Conservation (phyloP, 2,329 filamentous ascomycete genomes). For the Alternaria hordeiaustralica region DNA sequence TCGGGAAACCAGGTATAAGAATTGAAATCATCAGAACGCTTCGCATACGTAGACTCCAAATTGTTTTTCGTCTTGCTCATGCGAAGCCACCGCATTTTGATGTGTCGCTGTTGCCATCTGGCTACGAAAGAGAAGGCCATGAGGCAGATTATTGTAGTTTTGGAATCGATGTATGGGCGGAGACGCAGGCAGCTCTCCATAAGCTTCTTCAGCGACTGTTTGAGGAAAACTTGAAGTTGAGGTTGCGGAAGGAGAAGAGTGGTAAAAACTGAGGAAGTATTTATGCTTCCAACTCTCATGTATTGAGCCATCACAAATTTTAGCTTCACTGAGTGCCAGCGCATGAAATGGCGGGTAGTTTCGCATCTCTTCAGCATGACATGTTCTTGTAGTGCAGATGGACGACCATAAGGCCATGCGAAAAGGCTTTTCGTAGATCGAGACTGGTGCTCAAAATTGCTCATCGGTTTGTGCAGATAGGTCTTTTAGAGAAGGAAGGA, state of each 20-base stretch:
- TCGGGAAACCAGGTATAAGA: neutral
- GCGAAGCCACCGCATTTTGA: neutral
- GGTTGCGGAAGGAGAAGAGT: neutral
- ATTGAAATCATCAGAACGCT: rapidly evolving
- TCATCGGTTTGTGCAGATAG: rapidly evolving
- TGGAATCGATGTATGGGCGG: neutral
- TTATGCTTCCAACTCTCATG: neutral
- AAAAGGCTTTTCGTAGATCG: neutral
- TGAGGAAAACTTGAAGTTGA: neutral
- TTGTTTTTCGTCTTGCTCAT: neutral
- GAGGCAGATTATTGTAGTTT: no score
- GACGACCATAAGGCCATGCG: neutral
- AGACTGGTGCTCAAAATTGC: neutral
- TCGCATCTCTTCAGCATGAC: neutral
- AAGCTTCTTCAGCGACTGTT: no score
- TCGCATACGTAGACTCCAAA: neutral
- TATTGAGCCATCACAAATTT: rapidly evolving
- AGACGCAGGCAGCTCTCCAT: neutral
- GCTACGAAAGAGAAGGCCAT: neutral
- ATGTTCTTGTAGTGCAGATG: neutral
- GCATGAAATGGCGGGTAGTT: neutral
- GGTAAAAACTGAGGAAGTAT: neutral
- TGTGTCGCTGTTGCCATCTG: neutral
- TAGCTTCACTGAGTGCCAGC: neutral
- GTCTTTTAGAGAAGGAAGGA: neutral